These are phyloP conservation scores for Globisporangium radiosum DNA, from an alignment of 352 stramenopile genomes.

Conservation along the genomic window DNA sequence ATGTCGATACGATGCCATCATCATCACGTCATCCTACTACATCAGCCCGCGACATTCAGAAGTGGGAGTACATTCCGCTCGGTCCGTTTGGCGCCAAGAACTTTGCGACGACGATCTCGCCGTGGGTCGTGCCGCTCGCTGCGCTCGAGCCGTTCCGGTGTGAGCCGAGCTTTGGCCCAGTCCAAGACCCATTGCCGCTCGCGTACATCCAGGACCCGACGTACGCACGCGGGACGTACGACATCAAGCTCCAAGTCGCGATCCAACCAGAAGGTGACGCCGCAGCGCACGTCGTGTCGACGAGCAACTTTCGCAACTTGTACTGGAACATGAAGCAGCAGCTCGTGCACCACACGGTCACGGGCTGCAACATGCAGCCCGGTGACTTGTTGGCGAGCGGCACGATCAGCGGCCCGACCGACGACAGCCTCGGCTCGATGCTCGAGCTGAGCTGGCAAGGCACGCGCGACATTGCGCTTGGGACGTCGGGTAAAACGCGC, in stretches of 20 bases:
- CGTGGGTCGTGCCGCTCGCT: conserved; percentile 94
- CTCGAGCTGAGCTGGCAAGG: conserved; percentile 96
- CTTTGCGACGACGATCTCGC: conserved; percentile 95
- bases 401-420: conserved; percentile 91
- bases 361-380: conserved; percentile 94
- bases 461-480: conserved; percentile 68
- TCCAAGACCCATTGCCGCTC: conserved; percentile 86
- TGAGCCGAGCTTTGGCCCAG: conserved; percentile 85
- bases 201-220: conserved; percentile 92
- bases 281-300: conserved; percentile 68
- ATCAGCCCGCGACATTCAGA: conserved; percentile 86
- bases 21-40: not conserved
- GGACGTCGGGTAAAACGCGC: conserved; percentile 61
- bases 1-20: too few relatives aligned
- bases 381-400: conserved; percentile 93
- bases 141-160: conserved; percentile 92
- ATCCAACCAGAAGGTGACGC: conserved; percentile 55
- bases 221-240: conserved; percentile 84
- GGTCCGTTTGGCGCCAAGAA: conserved; percentile 97
- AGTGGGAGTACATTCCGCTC: conserved; percentile 97
- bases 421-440: conserved; percentile 91
- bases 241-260: conserved; percentile 83
- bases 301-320: conserved; percentile 94
- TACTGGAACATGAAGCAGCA: conserved; percentile 98
- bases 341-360: conserved; percentile 95